A percentile compares a stretch with the other conserved stretches of the same genome.
Conservation (phyloP, 2,329 filamentous ascomycete species). For the Orbilia oligospora region DNA sequence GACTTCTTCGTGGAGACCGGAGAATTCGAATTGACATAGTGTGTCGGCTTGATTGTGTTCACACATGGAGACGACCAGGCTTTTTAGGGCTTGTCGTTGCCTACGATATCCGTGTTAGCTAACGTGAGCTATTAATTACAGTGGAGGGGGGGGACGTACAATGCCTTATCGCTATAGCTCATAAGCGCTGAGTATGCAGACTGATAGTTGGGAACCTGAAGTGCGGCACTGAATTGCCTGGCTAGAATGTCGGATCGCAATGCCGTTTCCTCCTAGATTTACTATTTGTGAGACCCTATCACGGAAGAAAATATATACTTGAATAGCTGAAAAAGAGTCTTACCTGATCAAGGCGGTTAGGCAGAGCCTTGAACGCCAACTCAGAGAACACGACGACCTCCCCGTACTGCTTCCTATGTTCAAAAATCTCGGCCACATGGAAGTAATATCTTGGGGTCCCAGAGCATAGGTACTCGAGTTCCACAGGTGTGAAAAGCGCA, state of each 20-base stretch:
- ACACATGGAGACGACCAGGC: constrained; percentile 79
- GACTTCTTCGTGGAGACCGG: constrained; percentile 81
- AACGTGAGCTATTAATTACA: not conserved
- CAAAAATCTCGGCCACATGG: constrained; percentile 86
- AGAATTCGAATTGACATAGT: constrained; percentile 83
- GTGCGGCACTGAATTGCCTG: constrained; percentile 85
- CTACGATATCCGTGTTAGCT: constrained; percentile 62
- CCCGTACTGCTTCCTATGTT: constrained; percentile 81
- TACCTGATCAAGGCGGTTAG: constrained; percentile 47
- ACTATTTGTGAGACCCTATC: constrained; percentile 42
- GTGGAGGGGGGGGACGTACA: constrained; percentile 67
- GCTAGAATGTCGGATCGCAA: constrained; percentile 81
- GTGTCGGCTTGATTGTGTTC: constrained; percentile 76
- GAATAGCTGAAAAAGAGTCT: not conserved
- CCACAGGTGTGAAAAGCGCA: constrained; percentile 79
- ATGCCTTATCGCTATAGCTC: constrained; percentile 78
- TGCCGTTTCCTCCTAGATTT: constrained; percentile 63
- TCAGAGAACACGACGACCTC: constrained; percentile 81
- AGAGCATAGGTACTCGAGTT: constrained; percentile 77
- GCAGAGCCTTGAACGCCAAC: constrained; percentile 38
- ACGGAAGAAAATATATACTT: constrained; percentile 65
- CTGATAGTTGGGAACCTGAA: constrained; percentile 84
- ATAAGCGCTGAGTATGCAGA: constrained; percentile 84
- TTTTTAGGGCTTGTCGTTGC: constrained; percentile 79
- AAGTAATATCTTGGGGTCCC: constrained; percentile 88